Conservation (phyloP, 176 grass and related monocot species). For the Dendrocalamus sinicus region DNA sequence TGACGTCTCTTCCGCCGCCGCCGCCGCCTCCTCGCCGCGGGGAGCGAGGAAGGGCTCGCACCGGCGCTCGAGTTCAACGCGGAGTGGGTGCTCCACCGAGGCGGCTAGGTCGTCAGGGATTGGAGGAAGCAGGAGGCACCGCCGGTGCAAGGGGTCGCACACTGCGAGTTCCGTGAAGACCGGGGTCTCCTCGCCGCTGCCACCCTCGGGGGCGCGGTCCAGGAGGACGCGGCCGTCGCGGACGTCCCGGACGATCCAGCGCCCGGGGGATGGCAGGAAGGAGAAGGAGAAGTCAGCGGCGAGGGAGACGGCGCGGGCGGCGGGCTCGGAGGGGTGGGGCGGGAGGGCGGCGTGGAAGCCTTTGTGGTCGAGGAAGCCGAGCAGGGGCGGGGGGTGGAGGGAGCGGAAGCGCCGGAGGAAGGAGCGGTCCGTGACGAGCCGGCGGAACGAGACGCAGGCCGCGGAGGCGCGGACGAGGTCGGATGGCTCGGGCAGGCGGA, state of each 20-base stretch:
- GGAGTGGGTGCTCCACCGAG: slow-evolving; percentile 44
- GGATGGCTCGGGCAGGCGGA: slow-evolving; percentile 29
- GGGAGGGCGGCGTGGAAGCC: slow-evolving; percentile 37
- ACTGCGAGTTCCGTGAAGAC: slow-evolving; percentile 44
- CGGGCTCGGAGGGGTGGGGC: slow-evolving; percentile 36
- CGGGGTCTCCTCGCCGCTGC: neutral
- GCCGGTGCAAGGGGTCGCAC: slow-evolving; percentile 48
- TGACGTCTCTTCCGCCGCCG: slow-evolving; percentile 1
- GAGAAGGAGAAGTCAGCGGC: slow-evolving; percentile 52
- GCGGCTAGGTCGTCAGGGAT: slow-evolving; percentile 38
- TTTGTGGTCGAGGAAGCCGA: slow-evolving; percentile 40
- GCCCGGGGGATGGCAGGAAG: slow-evolving; percentile 36
- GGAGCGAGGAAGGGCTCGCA: slow-evolving; percentile 49
- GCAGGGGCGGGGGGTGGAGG: slow-evolving; percentile 43
- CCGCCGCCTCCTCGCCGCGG: too few species aligned
- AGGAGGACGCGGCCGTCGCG: slow-evolving; percentile 51
- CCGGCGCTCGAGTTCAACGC: slow-evolving; percentile 42
- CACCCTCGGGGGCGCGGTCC: slow-evolving; percentile 24
- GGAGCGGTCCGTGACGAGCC: slow-evolving; percentile 23
- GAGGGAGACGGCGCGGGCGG: slow-evolving; percentile 24
- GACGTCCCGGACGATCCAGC: slow-evolving; percentile 45
- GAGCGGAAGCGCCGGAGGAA: slow-evolving; percentile 54
- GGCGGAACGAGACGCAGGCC: slow-evolving; percentile 40
- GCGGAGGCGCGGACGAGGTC: slow-evolving; percentile 41
- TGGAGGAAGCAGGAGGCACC: slow-evolving; percentile 30